Base-by-base conservation (phyloP, 371 early-diverging fungal genomes). In the Mucor irregularis region DNA sequence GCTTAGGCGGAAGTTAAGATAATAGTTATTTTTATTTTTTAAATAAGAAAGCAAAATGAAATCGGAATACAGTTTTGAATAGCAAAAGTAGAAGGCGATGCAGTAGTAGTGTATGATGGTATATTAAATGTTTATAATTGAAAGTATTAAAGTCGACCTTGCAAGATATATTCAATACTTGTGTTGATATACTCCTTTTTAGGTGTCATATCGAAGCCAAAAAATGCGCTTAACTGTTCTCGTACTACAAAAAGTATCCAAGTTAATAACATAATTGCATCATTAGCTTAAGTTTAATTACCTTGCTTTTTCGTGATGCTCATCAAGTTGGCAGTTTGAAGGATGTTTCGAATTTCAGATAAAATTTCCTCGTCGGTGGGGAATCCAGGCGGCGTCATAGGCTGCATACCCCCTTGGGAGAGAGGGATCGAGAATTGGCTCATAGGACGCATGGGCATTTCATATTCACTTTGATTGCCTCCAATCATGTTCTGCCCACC, bases 151-250 rank as follows among this genome's bases (percentile, higher is more conserved):
- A 79, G 58, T 39, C 76, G 69, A 37, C 73, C 76, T 59, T 76
- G 76, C 39, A 82, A 56, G 35, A 84, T 70, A 24, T 78, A 71
- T 68, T 94, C 95, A 53, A 97, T 95, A 57, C 86, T 85, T 38
- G 83, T 76, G 66, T 95, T 90, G 62, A 96, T 94, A 63, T 85
- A 93, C 45, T 94, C 93, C 67, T 92, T 93, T 63, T 86, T 80
- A 4, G 82, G 71, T 5, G 81, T 78, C 78, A 97, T 73, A 51
- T 96, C 95, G 24, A 90, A 82, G 1, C 90, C 90, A 74, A 93
- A 95, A 54, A 87, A 79, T n/a, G 75, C 63, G 17, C 82, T 69
- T 38, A 97, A 69, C 63, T 90, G 85, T 54, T 92, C 89, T 13
- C 97, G 77, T 11, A 97, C 95, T 82, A 70, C 5, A 28, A 40